phyloP scores from a whole-genome alignment of 345 rosid species.

The Citrus unshiu region DNA sequence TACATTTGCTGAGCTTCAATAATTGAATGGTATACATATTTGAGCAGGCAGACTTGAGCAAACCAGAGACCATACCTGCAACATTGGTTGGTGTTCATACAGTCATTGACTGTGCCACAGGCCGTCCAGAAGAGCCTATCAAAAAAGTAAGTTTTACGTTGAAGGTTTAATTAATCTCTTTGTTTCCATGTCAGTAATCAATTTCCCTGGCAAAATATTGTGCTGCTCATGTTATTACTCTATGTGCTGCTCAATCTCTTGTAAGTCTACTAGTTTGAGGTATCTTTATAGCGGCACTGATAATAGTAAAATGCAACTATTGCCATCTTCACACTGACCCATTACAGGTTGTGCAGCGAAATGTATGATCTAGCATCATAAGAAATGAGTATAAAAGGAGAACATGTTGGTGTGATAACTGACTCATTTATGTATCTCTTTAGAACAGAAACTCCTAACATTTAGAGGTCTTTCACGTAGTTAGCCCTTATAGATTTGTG shows the following conservation, averaged over 20 bases:
- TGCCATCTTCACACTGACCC: background rate
- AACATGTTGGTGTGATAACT: background rate
- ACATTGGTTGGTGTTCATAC: conserved; percentile 94
- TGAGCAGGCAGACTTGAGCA: conserved; percentile 89
- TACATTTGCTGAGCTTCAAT: background rate
- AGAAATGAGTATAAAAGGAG: background rate
- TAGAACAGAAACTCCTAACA: background rate
- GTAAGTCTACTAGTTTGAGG: background rate
- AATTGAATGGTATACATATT: background rate
- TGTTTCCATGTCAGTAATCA: background rate
- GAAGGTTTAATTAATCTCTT: background rate
- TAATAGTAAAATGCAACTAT: background rate
- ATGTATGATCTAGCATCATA: background rate
- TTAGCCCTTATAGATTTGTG: background rate
- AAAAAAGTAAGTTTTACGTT: conserved; percentile 47
- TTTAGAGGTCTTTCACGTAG: background rate
- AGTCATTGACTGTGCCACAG: conserved; percentile 89
- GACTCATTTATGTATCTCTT: background rate
- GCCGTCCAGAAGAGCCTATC: conserved; percentile 99
- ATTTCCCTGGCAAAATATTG: background rate
- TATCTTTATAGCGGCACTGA: no score
- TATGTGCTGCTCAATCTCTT: background rate
- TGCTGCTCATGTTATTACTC: background rate
- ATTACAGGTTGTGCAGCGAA: background rate
- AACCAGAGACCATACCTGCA: conserved; percentile 90